Conservation (phyloP, 2,329 filamentous ascomycete species). For the Nemania sp. region DNA sequence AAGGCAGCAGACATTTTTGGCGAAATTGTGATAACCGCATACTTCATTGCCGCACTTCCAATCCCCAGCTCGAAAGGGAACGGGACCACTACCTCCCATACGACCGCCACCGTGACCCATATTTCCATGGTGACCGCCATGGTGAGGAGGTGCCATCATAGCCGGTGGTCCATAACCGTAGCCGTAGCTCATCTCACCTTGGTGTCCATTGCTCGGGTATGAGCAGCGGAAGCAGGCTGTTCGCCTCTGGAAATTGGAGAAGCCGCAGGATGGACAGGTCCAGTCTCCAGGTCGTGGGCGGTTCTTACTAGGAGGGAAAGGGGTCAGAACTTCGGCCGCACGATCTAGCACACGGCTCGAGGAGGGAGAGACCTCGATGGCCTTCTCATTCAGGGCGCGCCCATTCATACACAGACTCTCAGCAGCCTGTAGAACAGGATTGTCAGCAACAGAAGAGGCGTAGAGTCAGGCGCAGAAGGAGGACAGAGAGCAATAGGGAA, state of each 20-base stretch:
- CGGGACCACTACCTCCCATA: conserved; percentile 85
- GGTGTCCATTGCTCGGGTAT: conserved; percentile 85
- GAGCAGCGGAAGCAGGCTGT: conserved; percentile 99
- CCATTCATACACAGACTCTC: conserved; percentile 99
- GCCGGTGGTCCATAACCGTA: conserved; percentile 75
- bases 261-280: conserved; percentile 98
- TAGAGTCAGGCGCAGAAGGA: too few species aligned
- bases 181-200: conserved; percentile 66
- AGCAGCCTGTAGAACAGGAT: conserved; percentile 73
- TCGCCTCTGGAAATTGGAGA: conserved; percentile 98
- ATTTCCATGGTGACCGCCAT: conserved; percentile 69
- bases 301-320: conserved; percentile 99
- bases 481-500: too few species aligned
- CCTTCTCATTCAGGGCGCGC: conserved; percentile 96
- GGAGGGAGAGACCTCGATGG: conserved; percentile 97
- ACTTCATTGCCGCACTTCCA: conserved; percentile 99
- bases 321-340: conserved; percentile 93
- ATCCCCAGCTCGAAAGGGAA: conserved; percentile 97
- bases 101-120: conserved; percentile 72
- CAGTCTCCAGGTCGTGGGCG: conserved; percentile 96
- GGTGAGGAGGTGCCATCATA: conserved; percentile 83
- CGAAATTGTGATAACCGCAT: conserved; percentile 99
- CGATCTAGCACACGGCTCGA: conserved; percentile 97
- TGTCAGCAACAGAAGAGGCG: conserved; percentile 21
- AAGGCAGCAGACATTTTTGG: conserved; percentile 98